Evolutionary conservation across 805 yeast species (phyloP), one percentile per base, ranked within the genome.

Genomic region (Zygosaccharomyces pseudorouxii): DNA sequence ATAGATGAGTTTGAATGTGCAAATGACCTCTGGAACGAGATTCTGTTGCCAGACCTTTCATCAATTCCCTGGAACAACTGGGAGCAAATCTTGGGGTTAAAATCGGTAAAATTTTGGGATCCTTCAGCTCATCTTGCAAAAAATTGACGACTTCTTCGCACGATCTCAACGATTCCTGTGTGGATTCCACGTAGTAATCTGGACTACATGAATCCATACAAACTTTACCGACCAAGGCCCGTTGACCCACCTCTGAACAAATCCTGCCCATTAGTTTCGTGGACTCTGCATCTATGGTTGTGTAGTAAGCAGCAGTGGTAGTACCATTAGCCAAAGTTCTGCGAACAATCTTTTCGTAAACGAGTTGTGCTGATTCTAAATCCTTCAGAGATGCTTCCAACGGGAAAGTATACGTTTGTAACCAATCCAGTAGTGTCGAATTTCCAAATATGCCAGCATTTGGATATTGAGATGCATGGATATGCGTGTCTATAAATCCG

Each of bases 61-160:
- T 69, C 33, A 88, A 70, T 43, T 79, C 76, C 20, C 78, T 69
- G 3, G 88, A 74, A 62, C 97, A 92, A 16, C 86, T 79, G 2
- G 96, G 96, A 0, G 98, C 98, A 71, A 92, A 92, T 49, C 99
- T 71, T 7, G 99, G 98, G 1, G 98, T 92, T 9, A 92, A 56
- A 11, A 90, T 81, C 0, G 98, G 96, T 44, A 76, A 71, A 12
- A 92, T 76, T 3, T 72, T 57, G 16, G 77, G 75, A 30, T 75
- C 71, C 0, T 56, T 53, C 2, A 87, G 83, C 51, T 84, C 86
- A 42, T 65, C 52, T 14, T 67, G 60, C 31, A 88, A 73, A 60
- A 84, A 82, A 8, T 77, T 71, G 3, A 86, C 74, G 2, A 89
- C 80, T 4, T 71, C 66, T 12, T 71, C 54, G 54, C 86, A 86